Evolutionary conservation across 768 basidiomycete species (phyloP), one percentile per base, ranked within the genome.

Genomic region (Dioszegia hungarica): DNA sequence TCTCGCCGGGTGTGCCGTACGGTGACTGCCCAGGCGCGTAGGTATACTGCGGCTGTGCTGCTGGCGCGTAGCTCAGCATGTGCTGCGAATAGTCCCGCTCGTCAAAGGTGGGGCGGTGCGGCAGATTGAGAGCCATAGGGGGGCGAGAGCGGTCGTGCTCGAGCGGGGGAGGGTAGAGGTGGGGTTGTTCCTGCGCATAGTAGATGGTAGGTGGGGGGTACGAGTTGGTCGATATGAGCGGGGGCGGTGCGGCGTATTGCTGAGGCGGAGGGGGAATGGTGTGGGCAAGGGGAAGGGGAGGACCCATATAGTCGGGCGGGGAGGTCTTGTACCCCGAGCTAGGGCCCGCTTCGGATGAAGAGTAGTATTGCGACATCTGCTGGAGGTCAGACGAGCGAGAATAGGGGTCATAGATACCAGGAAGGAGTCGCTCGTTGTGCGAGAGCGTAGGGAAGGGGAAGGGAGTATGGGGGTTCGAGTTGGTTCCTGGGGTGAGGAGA

Each of bases 201-300:
- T 36, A 64, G 40, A 60, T 64, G 29, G 57, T 60, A 14, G 62
- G 50, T 3, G 50, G 59, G 31, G 62, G 62, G 39, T 36, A 49
- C 10, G 49, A 44, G 12, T 34, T 10, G 8, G 45, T 14, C 31
- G 14, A 6, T 33, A 33, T 33, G 31, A 33, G 6, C 8, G 31
- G 31, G 6, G 31, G 14, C 8, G 14, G 31, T 6, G 6, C 8
- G 31, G 31, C 31, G 8, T 14, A 33, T 33, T 14, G 14, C 6
- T 14, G 31, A 14, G 6, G 31, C 31, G 31, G 31, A 33, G 8
- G 31, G 38, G 38, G 4, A 5, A 39, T n/a, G 38, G 5, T 39
- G 38, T 20, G 38, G 38, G 38, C 20, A 15, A 15, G 38, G 6
- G 20, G 38, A 20, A 39, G 38, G 38, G 38, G 38, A 39, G 5